These are phyloP conservation scores for Salix udensis DNA, from an alignment of 345 rosid genomes.

Conservation along the genomic window DNA sequence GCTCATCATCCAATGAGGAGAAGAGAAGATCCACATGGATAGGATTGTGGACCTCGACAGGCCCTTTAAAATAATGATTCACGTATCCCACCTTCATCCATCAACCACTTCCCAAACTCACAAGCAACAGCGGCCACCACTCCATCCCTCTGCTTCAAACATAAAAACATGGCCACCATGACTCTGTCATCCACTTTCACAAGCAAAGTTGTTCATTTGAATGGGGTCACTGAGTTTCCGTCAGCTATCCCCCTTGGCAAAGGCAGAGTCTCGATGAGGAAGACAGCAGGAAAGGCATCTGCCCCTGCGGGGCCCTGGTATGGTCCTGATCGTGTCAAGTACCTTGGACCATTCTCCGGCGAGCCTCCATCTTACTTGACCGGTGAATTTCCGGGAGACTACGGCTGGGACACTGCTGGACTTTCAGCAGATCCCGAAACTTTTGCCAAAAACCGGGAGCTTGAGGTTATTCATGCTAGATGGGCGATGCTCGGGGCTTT, in stretches of 20 bases:
- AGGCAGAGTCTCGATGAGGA: no score
- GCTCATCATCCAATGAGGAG: slow-evolving; percentile 19
- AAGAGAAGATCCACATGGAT: slow-evolving; percentile 27
- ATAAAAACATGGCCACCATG: slow-evolving; percentile 22
- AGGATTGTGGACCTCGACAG: slow-evolving; percentile 24
- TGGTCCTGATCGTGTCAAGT: slow-evolving; percentile 30
- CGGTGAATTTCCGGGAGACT: slow-evolving; percentile 30
- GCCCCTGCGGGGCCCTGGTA: slow-evolving; percentile 28
- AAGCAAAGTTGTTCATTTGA: slow-evolving; percentile 22
- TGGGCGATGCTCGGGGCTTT: background rate
- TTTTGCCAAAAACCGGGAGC: slow-evolving; percentile 33
- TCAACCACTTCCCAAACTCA: background rate
- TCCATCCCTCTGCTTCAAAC: background rate
- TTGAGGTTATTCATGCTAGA: slow-evolving; percentile 26
- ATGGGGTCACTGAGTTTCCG: slow-evolving; percentile 9
- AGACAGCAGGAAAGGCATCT: background rate
- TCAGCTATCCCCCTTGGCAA: slow-evolving; percentile 10
- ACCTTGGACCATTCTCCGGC: slow-evolving; percentile 30
- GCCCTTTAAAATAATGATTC: slow-evolving; percentile 13
- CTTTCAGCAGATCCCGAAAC: slow-evolving; percentile 29
- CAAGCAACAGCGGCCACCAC: background rate
- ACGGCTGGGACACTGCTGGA: slow-evolving; percentile 33
- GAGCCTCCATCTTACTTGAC: slow-evolving; percentile 26
- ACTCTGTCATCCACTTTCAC: slow-evolving; percentile 30
- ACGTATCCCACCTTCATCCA: background rate